Evolutionary conservation across 768 basidiomycete genomes (phyloP), one percentile per base, ranked within the genome.

Genomic region (Pleurotus sapidus): DNA sequence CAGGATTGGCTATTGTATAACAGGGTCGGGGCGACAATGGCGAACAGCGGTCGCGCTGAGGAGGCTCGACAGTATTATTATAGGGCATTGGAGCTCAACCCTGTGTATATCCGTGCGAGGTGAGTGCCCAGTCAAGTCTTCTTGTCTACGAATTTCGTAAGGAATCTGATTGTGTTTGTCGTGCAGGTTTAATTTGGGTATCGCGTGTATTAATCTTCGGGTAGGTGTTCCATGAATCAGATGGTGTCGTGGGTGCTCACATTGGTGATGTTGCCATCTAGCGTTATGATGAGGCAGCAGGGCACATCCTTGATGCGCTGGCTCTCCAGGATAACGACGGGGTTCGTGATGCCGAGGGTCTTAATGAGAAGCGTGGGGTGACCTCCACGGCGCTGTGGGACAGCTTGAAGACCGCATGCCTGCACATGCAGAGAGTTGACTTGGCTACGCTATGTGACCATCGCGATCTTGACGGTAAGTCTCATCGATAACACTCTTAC

Each of bases 1-100:
- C 49, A 95, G 92, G 95, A 98, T 67, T 96, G 91, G 88, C 74
- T 92, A 39, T 72, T 98, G 57, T 96, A 91, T 72, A 98, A 98
- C 66, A 84, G 95, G 14, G 89, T 96, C 42, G 95, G 95, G 12
- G 95, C 95, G 14, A 95, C 93, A 4, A 86, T 95, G 74, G 95
- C 95, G 23, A 98, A 97, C 70, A 91, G 84, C 64, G 87, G 94
- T 20, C 77, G 76, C 55, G 81, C 93, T 11, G 84, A 82, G 37
- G 84, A 92, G 53, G 95, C 95, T n/a, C 76, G 95, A 2, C 77
- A 87, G 58, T 96, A 93, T 68, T 98, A 98, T 71, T 82, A 85
- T 65, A 83, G 80, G 30, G 95, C 95, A 1, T 78, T 97, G 30
- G 89, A 92, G 64, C 76, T 95, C 57, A 92, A 95, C 66, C 93